Evolutionary conservation across 768 basidiomycete species (phyloP).

Genomic region (Melanogaster broomeanus): DNA sequence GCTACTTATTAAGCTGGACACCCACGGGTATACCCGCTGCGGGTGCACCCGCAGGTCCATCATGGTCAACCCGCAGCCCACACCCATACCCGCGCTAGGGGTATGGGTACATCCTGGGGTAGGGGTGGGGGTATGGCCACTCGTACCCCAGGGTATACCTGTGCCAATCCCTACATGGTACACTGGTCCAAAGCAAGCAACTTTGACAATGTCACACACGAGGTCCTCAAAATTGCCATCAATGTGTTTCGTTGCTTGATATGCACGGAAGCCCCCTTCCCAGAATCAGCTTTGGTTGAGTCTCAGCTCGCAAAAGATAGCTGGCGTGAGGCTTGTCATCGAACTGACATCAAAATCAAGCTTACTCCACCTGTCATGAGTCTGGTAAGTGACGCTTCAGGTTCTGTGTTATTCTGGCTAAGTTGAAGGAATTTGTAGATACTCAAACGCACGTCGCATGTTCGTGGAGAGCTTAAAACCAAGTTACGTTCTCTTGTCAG

Average conservation of each 20-base stretch:
- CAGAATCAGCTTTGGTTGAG: constrained; percentile 8
- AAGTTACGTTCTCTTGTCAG: not conserved
- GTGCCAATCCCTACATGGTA: no score
- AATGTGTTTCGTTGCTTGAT: constrained; percentile 15
- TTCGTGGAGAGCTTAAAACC: constrained; percentile 7
- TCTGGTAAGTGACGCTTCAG: constrained; percentile 4
- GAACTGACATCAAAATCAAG: not conserved
- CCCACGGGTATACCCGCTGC: no score
- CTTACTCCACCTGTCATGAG: not conserved
- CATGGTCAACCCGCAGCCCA: no score
- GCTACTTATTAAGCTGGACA: not conserved
- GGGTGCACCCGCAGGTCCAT: no score
- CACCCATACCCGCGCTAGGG: no score
- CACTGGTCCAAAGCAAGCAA: constrained; percentile 12
- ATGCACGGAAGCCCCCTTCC: constrained; percentile 20
- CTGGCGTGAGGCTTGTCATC: not conserved
- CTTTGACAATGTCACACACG: constrained; percentile 16
- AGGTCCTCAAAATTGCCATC: constrained; percentile 19
- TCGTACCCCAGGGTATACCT: no score
- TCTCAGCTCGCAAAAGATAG: constrained; percentile 1
- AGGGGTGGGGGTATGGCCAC: no score
- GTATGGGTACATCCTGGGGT: no score
- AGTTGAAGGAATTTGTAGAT: not conserved
- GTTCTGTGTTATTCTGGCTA: not conserved
- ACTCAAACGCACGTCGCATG: constrained; percentile 4